Base-by-base conservation (phyloP, 1,284 basidiomycete genomes). In the Tetrapyrgos nigripes region DNA sequence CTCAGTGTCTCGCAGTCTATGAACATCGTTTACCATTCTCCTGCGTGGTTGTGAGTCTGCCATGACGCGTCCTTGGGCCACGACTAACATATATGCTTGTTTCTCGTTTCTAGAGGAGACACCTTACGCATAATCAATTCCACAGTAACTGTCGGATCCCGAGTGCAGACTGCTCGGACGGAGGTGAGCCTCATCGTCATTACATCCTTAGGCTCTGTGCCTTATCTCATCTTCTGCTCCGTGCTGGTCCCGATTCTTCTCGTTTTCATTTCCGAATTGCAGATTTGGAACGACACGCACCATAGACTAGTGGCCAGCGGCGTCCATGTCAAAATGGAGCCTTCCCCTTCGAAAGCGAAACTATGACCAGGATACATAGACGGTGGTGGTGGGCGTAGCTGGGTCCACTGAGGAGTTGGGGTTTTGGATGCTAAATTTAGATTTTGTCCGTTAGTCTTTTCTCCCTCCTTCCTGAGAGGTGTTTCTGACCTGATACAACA, bases 201-300 rank as follows among this genome's bases (percentile, higher is more conserved):
- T n/a, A n/a, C n/a, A n/a, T n/a, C n/a, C 4, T 49, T 24, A 44
- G 8, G 13, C 33, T 45, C 47, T 57, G n/a, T n/a, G n/a, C 33
- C n/a, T 48, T 21, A 52, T 31, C 9, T 21, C 53, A 40, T 11
- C 26, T 19, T 31, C 55, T 52, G 21, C 31, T 35, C 29, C 24
- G 14, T 49, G 26, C 33, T 57, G 5, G 33, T 49, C 10, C 37
- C 35, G 33, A 21, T 45, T 8, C 14, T 10, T 29, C 6, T 28
- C 3, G 3, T 49, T 19, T 24, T 13, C 5, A 3, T 4, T 28
- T 4, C 26, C 8, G 14, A 17, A 28, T 31, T 44, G n/a, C 57
- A 86, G 84, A 81, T 86, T 45, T 86, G 85, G 85, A 81, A 84
- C 50, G 71, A 66, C 24, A 82, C 78, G 3, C 75, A 81, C 50